Conservation (phyloP, 129 eudicot species). For the Artemisia annua region DNA sequence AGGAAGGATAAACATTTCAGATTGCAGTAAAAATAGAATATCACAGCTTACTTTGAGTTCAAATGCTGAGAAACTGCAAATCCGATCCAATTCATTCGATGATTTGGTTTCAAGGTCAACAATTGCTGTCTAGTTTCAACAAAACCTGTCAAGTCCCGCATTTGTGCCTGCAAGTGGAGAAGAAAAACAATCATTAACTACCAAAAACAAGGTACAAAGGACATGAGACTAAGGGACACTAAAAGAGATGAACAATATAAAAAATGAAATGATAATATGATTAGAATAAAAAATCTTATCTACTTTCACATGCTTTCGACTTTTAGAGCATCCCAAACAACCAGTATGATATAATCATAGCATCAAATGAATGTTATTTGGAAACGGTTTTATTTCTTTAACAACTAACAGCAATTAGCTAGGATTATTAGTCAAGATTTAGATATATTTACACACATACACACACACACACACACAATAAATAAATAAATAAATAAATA, state of each 20-base stretch:
- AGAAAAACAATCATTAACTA: constrained; percentile 21
- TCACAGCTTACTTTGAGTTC: constrained; percentile 58
- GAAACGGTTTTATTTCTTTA: too few relatives aligned
- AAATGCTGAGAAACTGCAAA: constrained; percentile 95
- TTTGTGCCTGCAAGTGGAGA: constrained; percentile 71
- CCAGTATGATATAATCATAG: too few relatives aligned
- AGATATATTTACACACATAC: too few relatives aligned
- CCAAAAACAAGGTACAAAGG: not conserved
- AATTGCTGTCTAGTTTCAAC: constrained; percentile 96
- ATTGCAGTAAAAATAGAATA: not conserved
- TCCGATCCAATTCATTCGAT: constrained; percentile 99
- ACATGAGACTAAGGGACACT: not conserved
- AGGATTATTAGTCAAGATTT: too few relatives aligned
- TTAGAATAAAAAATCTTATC: too few relatives aligned
- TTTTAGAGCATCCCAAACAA: too few relatives aligned
- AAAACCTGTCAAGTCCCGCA: constrained; percentile 94
- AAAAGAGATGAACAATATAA: not conserved
- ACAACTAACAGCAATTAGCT: too few relatives aligned
- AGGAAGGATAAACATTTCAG: not conserved
- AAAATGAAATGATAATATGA: too few relatives aligned
- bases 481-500: too few relatives aligned
- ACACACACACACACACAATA: too few relatives aligned
- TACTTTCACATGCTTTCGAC: too few relatives aligned
- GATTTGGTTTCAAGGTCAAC: constrained; percentile 89
- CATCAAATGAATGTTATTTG: too few relatives aligned